phyloP scores from a whole-genome alignment of 257 asterid species.

The Lithospermum erythrorhizon region DNA sequence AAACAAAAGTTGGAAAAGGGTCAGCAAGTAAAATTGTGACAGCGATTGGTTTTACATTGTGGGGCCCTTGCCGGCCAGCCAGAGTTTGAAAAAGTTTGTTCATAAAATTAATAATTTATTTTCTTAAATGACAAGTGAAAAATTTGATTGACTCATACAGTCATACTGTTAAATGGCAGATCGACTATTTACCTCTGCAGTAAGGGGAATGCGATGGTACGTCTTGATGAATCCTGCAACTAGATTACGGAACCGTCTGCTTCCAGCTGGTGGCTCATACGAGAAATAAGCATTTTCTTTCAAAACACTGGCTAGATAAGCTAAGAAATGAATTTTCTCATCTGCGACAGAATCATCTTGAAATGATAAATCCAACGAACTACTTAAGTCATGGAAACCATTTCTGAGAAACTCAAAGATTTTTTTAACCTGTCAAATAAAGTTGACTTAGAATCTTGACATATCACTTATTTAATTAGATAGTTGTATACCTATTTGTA shows the following conservation, averaged over 20 bases:
- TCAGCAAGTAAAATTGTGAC: conserved; percentile 17
- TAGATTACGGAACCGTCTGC: conserved; percentile 74
- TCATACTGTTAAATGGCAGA: background rate
- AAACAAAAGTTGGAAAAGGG: conserved; percentile 8
- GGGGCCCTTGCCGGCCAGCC: background rate
- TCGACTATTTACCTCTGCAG: conserved; percentile 48
- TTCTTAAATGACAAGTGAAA: no score
- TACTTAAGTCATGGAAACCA: conserved; percentile 83
- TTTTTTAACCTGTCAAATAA: conserved; percentile 64
- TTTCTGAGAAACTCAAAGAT: conserved; percentile 82
- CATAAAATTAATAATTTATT: no score
- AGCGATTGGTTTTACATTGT: conserved; percentile 6
- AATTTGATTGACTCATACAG: background rate
- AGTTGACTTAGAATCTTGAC: conserved; percentile 21
- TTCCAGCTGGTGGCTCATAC: conserved; percentile 93
- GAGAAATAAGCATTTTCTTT: conserved; percentile 74
- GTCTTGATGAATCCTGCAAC: conserved; percentile 84
- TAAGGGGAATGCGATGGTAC: conserved; percentile 85
- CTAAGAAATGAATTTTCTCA: conserved; percentile 93
- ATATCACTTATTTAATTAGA: background rate
- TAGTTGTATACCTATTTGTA: background rate
- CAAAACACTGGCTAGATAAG: conserved; percentile 80
- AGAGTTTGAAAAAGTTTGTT: no score
- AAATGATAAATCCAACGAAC: conserved; percentile 86
- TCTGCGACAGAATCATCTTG: conserved; percentile 96